Evolutionary conservation across 2,329 filamentous ascomycete species (phyloP), one percentile per base, ranked within the genome.

Genomic region (Atkinsonella texensis): DNA sequence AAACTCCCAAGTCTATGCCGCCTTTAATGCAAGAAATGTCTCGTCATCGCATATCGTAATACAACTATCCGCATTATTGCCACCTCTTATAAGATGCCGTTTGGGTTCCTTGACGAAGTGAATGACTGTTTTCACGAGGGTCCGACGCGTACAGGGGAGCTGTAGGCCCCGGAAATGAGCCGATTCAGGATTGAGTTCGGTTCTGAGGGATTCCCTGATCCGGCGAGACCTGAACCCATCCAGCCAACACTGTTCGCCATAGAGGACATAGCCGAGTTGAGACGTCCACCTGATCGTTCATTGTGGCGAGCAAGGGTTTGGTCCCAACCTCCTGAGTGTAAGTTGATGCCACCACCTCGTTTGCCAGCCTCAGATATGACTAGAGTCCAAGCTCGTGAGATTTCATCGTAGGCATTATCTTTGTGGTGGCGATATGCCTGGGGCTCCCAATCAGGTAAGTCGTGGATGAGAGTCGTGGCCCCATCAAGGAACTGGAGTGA

Each of bases 321-420:
- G 61, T 97, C 91, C 93, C 93, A 98, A 53, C 87, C 87, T 50
- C 87, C 89, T 46, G 89, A 87, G 62, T 95, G 87, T 57, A 98
- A 65, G 57, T 88, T 83, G 61, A 97, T 93, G 35, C 93, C 93
- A 31, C 89, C 90, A 11, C 89, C 91, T 58, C 87, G 80, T 73
- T 97, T 97, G 20, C 86, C 84, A 2, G 89, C 89, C 68, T 98
- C 93, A 55, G 84, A 84, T 59, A 98, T 86, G 48, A 95, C 91
- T 58, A 94, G 68, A 15, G 88, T 84, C 93, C 93, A 98, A 1
- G 93, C 93, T 62, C 85, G 89, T 28, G 88, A 85, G 56, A 98
- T 90, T 64, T 97, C 93, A 62, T 98, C 91, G 64, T 98, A 98
- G 7, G 91, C 90, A 56, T 89, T 89, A 58, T 95, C 85, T 68